Evolutionary conservation across 2,329 filamentous ascomycete genomes (phyloP), one percentile per base, ranked within the genome.

Genomic region (Hypoxylon sp.): DNA sequence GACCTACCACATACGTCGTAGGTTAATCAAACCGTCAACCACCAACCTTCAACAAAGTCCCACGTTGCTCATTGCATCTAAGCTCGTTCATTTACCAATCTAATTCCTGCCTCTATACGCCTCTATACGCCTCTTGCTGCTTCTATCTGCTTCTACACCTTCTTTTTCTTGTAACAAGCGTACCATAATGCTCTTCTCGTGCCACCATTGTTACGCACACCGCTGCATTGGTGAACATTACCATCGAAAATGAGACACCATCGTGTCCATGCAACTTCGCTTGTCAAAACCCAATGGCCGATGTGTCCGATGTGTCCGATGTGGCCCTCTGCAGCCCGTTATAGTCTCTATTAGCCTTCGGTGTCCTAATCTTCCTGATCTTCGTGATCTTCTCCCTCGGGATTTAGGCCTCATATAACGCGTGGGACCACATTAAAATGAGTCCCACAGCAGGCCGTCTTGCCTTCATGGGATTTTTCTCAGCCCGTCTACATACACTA

Each of bases 221-320:
- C 63, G 68, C 65, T 65, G 63, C 11, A 53, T 60, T 50, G 57
- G 52, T 17, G 38, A 17, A 52, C 60, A 49, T 49, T 25, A 60
- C 57, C 56, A 49, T 48, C 49, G 57, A 63, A 17, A 13, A 58
- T 63, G 68, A 67, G 68, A 71, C 68, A 64, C 43, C 43, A 61
- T 52, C 52, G 63, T 70, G 67, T 67, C 62, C 61, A 76, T 72
- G 73, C 70, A 73, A 73, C 73, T 51, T 76, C 71, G 71, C 71
- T 76, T 76, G 68, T 63, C 57, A 69, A 52, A 71, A 69, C 65
- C 73, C 72, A 75, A 74, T 74, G 63, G 60, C 56, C 48, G 60
- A 51, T 62, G 63, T 48, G 14, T 43, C 56, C 48, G 60, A 51
- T 62, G 63, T 48, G 13, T 46, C 56, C 48, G 61, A 51, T 60